Evolutionary conservation across 2,329 filamentous ascomycete species (phyloP).

Genomic region (Coccinonectria pachysandricola): DNA sequence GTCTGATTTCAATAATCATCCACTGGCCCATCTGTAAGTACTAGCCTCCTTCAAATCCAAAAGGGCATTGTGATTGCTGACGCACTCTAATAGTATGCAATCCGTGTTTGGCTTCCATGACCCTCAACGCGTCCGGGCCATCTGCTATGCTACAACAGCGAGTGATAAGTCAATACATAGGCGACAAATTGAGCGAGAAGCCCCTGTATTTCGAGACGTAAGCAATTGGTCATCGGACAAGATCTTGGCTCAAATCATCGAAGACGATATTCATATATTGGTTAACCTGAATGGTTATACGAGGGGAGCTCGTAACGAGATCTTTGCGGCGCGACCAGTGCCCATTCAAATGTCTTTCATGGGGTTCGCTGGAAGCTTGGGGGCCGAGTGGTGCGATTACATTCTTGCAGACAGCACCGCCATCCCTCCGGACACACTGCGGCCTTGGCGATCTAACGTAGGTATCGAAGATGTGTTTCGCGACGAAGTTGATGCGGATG

Average conservation of each 20-base stretch:
- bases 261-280: slow-evolving; percentile 85
- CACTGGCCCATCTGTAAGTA: slow-evolving; percentile 71
- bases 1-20: slow-evolving; percentile 98
- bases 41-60: not conserved
- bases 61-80: not conserved
- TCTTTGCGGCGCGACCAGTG: slow-evolving; percentile 88
- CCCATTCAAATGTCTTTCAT: slow-evolving; percentile 99
- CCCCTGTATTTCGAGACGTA: slow-evolving; percentile 82
- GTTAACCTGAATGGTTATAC: slow-evolving; percentile 99
- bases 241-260: slow-evolving; percentile 74
- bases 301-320: slow-evolving; percentile 88
- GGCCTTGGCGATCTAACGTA: slow-evolving; percentile 67
- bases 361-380: slow-evolving; percentile 93
- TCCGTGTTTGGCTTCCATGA: slow-evolving; percentile 94
- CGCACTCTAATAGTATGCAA: slow-evolving; percentile 59
- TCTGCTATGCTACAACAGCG: slow-evolving; percentile 89
- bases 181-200: slow-evolving; percentile 84
- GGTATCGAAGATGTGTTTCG: slow-evolving; percentile 59
- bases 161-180: slow-evolving; percentile 86
- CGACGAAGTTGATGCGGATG: slow-evolving; percentile 56
- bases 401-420: slow-evolving; percentile 83
- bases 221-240: slow-evolving; percentile 78
- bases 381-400: slow-evolving; percentile 98
- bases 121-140: slow-evolving; percentile 61
- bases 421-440: slow-evolving; percentile 70